phyloP scores from a whole-genome alignment of 2,329 filamentous ascomycete genomes.

The Tricladium varicosporioides region DNA sequence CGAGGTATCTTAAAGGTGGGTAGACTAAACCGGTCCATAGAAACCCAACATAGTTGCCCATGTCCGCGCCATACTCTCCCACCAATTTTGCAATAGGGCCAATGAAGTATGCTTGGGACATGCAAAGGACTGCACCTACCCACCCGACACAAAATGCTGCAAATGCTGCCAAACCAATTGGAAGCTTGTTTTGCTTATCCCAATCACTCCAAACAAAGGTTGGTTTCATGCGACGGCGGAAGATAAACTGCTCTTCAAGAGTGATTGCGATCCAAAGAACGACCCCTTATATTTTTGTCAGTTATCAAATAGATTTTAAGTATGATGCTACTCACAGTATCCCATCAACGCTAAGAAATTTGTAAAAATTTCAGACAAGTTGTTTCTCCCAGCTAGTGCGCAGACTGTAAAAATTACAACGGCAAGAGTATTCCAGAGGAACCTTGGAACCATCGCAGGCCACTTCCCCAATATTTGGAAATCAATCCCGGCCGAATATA shows the following conservation, averaged over 20 bases:
- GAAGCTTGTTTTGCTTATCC: constrained; percentile 57
- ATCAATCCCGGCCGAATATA: constrained; percentile 64
- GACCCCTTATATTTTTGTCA: constrained; percentile 36
- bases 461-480: constrained; percentile 64
- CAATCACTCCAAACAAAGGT: constrained; percentile 61
- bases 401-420: constrained; percentile 63
- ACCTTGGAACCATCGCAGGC: constrained; percentile 56
- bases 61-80: constrained; percentile 40
- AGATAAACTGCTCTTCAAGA: constrained; percentile 61
- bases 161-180: constrained; percentile 60
- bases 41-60: constrained; percentile 48
- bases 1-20: constrained; percentile 38
- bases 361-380: constrained; percentile 63
- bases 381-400: constrained; percentile 58
- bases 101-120: constrained; percentile 67
- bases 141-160: constrained; percentile 62
- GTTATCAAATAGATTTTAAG: neutral
- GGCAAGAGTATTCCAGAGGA: constrained; percentile 62
- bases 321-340: constrained; percentile 47
- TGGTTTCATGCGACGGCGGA: constrained; percentile 42
- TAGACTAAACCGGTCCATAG: constrained; percentile 57
- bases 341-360: constrained; percentile 71
- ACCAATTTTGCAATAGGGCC: constrained; percentile 59
- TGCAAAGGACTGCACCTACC: constrained; percentile 62
- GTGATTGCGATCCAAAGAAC: constrained; percentile 63